phyloP scores from a whole-genome alignment of 2,329 filamentous ascomycete genomes.

The Alternaria gansuensis region DNA sequence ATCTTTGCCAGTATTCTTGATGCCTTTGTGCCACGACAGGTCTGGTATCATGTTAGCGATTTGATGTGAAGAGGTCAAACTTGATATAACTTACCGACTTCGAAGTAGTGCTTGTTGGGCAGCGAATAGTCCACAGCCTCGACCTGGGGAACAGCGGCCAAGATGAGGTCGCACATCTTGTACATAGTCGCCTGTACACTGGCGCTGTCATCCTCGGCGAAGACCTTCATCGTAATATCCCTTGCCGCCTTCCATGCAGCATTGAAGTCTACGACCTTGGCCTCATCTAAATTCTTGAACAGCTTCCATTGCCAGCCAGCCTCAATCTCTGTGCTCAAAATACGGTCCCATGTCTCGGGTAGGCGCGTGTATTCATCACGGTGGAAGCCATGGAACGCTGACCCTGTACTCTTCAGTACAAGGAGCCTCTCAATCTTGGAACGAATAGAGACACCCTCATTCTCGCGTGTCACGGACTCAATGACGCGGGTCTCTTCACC shows the following conservation, averaged over 20 bases:
- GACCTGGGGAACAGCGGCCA: conserved; percentile 76
- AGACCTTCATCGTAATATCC: conserved; percentile 86
- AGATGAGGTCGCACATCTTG: conserved; percentile 92
- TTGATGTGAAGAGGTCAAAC: background rate
- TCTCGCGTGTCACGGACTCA: conserved; percentile 72
- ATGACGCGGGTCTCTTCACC: conserved; percentile 87
- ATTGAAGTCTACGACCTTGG: conserved; percentile 77
- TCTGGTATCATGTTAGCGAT: conserved; percentile 62
- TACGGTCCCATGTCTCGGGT: conserved; percentile 90
- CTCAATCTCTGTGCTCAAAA: conserved; percentile 92
- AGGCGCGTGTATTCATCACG: conserved; percentile 93
- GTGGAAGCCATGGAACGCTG: conserved; percentile 93
- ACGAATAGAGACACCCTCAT: conserved; percentile 75
- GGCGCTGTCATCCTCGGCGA: conserved; percentile 88
- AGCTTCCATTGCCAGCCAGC: conserved; percentile 84
- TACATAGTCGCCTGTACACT: conserved; percentile 99
- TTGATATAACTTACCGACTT: conserved; percentile 73
- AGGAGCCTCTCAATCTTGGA: conserved; percentile 83
- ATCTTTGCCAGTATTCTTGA: conserved; percentile 94
- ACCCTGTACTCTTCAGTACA: conserved; percentile 95
- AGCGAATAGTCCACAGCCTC: conserved; percentile 81
- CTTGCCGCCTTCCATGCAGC: conserved; percentile 79
- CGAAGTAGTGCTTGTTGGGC: conserved; percentile 99
- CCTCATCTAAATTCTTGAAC: conserved; percentile 72
- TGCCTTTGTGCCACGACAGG: conserved; percentile 92